Percentiles rank a stretch among this genome's conserved stretches.
These are phyloP conservation scores for Brachypodium distachyon DNA, from an alignment of 202 grass and related monocot genomes.

Conservation along the genomic window DNA sequence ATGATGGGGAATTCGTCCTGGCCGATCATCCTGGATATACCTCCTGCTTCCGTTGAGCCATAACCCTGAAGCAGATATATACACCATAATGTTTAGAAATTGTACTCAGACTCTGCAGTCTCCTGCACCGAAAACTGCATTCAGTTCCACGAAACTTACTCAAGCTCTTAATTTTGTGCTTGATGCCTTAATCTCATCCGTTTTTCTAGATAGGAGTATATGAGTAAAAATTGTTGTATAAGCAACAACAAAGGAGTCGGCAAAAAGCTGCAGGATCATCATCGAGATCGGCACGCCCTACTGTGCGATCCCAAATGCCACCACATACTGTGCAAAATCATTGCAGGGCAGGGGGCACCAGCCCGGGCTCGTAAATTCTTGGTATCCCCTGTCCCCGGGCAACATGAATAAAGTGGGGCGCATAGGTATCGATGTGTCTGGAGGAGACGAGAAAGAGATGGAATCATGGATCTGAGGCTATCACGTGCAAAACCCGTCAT, in stretches of 20 bases:
- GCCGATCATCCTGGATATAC: conserved; percentile 42
- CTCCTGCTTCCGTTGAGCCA: conserved; percentile 60
- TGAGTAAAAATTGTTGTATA: too few species aligned
- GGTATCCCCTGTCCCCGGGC: background rate
- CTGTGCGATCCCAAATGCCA: background rate
- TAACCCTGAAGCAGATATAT: conserved; percentile 34
- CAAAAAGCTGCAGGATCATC: too few species aligned
- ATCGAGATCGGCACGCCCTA: background rate
- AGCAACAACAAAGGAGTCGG: background rate
- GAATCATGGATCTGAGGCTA: background rate
- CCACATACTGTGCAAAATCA: too few species aligned
- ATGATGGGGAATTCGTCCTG: conserved; percentile 36
- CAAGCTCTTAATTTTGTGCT: too few species aligned
- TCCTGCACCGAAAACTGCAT: too few species aligned
- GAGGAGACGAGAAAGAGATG: background rate
- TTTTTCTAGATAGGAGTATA: too few species aligned
- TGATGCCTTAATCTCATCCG: too few species aligned
- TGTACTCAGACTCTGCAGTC: background rate
- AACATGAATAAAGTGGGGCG: background rate
- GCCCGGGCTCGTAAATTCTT: background rate
- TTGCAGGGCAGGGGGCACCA: too few species aligned
- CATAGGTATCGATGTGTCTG: too few species aligned
- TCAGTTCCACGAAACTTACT: too few species aligned
- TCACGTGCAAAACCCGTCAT: too few species aligned
- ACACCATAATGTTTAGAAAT: background rate